Evolutionary conservation across 257 asterid genomes (phyloP), one percentile per base, ranked within the genome.

Genomic region (Jacaranda mimosifolia): DNA sequence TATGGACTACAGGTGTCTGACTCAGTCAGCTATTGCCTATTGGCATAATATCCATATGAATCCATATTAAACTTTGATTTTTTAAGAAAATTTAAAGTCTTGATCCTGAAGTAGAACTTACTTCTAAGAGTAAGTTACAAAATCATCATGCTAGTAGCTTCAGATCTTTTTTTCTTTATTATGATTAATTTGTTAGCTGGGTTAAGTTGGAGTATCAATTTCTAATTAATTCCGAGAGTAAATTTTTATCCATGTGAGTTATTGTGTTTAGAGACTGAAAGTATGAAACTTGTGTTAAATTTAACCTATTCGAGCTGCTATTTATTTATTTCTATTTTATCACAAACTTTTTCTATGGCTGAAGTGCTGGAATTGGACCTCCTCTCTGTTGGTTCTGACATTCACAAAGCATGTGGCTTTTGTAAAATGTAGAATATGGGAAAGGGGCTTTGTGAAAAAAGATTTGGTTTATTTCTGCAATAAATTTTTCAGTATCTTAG

Each of bases 301-400:
- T 48, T 52, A 60, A 67, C 26, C 32, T 68, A 6, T 14, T 15
- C 62, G 48, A 70, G 45, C 36, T 77, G 63, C 46, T 48, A 48
- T 77, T 60, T 56, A 8, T 38, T 45, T 52, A 43, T 65, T 53
- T 57, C 14, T 63, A 15, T 46, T 5, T 21, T 11, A 48, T 55
- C 35, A 59, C 43, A 53, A 42, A 59, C 32, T 14, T 32, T 69
- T 53, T 63, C 15, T 39, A 32, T 40, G 12, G 26, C 38, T 43
- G 26, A 46, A 63, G 62, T 64, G 64, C 70, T 65, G 59, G 77
- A 52, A 53, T 45, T 12, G 48, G n/a, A 68, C 69, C 53, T 32
- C 46, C 15, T 74, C 52, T 52, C 21, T 59, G 21, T 56, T 51
- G 68, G 55, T 62, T 58, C 12, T 52, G 5, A 66, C 56, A 51